phyloP scores from a whole-genome alignment of 768 basidiomycete species.

The Leccinum olivaceopallidum region DNA sequence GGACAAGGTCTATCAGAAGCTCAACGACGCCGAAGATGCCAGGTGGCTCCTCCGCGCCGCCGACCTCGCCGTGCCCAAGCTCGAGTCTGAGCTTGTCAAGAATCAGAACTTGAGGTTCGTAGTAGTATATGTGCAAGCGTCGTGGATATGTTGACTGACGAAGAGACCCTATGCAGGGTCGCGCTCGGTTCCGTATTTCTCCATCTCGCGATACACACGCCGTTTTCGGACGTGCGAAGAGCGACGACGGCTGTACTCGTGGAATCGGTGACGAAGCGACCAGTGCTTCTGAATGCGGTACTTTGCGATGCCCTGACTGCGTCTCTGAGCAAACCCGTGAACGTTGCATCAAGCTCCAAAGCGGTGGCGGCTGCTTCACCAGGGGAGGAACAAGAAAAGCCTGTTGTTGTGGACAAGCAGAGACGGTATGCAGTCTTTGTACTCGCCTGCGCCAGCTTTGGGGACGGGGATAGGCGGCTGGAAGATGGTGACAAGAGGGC shows the following conservation, averaged over 20 bases:
- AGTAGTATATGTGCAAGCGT: neutral
- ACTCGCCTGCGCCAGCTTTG: constrained; percentile 49
- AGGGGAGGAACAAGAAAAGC: constrained; percentile 39
- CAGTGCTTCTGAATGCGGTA: constrained; percentile 50
- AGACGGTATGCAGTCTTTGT: constrained; percentile 53
- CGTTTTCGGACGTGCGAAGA: constrained; percentile 54
- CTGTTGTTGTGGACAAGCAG: constrained; percentile 47
- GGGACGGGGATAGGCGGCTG: constrained; percentile 30
- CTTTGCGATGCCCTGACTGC: constrained; percentile 59
- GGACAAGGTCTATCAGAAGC: constrained; percentile 85
- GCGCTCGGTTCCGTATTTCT: constrained; percentile 68
- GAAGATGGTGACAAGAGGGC: constrained; percentile 26
- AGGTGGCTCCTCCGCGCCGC: constrained; percentile 73
- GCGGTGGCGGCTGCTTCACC: constrained; percentile 12
- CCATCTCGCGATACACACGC: constrained; percentile 64
- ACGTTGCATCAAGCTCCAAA: constrained; percentile 15
- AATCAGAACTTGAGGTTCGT: constrained; percentile 54
- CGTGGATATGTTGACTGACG: neutral
- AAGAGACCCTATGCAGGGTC: constrained; percentile 37
- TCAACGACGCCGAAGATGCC: constrained; percentile 61
- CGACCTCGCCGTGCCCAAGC: constrained; percentile 48
- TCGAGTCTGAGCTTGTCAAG: constrained; percentile 50
- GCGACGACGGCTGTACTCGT: constrained; percentile 45
- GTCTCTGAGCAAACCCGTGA: constrained; percentile 43
- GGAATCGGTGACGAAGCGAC: constrained; percentile 37